These are phyloP conservation scores for Botrytis elliptica DNA, from an alignment of 2,329 filamentous ascomycete genomes.

Conservation along the genomic window DNA sequence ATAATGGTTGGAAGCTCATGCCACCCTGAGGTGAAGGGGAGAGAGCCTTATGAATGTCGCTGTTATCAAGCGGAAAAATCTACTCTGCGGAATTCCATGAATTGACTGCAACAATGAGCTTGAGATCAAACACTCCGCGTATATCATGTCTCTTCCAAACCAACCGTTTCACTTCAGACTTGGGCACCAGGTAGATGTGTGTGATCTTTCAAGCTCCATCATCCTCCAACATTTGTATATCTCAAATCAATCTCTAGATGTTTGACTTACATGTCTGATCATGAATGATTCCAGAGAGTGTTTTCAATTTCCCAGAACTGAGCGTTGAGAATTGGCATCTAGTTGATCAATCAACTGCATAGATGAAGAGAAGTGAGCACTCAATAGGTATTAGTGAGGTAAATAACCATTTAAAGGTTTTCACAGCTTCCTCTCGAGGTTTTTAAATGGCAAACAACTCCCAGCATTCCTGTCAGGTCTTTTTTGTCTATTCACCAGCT, in stretches of 20 bases:
- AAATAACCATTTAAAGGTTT: background rate
- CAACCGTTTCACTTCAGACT: too few relatives aligned
- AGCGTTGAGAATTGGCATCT: too few relatives aligned
- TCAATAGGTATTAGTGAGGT: background rate
- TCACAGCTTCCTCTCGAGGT: background rate
- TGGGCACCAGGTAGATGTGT: too few relatives aligned
- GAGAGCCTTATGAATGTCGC: background rate
- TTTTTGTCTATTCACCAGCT: background rate
- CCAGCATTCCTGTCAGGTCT: fast-evolving
- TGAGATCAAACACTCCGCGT: too few relatives aligned
- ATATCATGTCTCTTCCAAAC: too few relatives aligned
- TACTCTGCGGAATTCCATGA: background rate
- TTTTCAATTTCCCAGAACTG: too few relatives aligned
- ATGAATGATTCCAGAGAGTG: too few relatives aligned
- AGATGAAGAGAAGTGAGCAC: background rate
- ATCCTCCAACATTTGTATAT: too few relatives aligned
- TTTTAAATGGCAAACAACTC: background rate
- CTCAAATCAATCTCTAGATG: too few relatives aligned
- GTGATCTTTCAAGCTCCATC: too few relatives aligned
- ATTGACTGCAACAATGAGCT: too few relatives aligned
- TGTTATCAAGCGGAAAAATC: background rate
- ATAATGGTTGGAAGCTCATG: background rate
- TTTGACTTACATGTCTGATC: too few relatives aligned
- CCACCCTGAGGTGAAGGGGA: background rate
- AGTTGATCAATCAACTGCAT: background rate